Percentiles rank a stretch among this genome's conserved stretches.
phyloP scores from a whole-genome alignment of 106 monocot genomes.

The Amphibolis antarctica region DNA sequence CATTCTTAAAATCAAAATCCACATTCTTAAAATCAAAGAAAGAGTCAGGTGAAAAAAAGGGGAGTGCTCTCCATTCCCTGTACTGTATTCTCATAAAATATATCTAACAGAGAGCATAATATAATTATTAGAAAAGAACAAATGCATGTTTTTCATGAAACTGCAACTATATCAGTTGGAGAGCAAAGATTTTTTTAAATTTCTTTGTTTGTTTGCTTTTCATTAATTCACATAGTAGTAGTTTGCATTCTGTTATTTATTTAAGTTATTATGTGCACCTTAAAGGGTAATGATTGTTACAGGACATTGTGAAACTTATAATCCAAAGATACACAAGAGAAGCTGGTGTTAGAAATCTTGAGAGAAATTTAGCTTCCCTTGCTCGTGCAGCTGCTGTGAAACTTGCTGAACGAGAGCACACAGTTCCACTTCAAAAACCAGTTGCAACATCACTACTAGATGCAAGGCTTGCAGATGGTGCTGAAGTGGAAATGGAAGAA shows the following conservation, averaged over 20 bases:
- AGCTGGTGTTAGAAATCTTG: conserved; percentile 92
- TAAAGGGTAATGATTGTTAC: not conserved
- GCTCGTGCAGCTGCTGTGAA: conserved; percentile 93
- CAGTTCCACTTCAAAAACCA: conserved; percentile 51
- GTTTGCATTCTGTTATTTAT: not conserved
- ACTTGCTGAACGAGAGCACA: conserved; percentile 57
- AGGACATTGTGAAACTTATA: conserved; percentile 71
- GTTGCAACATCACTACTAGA: conserved; percentile 56
- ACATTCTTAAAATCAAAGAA: too few relatives aligned
- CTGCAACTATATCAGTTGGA: too few relatives aligned
- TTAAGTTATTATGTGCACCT: not conserved
- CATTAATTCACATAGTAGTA: not conserved
- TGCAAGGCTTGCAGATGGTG: conserved; percentile 57
- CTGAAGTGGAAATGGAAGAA: conserved; percentile 97
- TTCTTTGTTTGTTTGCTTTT: not conserved
- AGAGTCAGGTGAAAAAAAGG: too few relatives aligned
- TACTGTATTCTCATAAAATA: too few relatives aligned
- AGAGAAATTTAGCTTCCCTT: conserved; percentile 72
- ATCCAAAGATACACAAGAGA: conserved; percentile 93
- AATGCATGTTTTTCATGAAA: too few relatives aligned
- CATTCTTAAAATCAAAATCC: too few relatives aligned
- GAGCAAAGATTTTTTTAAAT: too few relatives aligned
- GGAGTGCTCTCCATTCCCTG: too few relatives aligned
- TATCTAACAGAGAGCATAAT: too few relatives aligned
- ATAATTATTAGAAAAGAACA: too few relatives aligned